These are phyloP conservation scores for Colletotrichum chlorophyti DNA, from an alignment of 2,329 filamentous ascomycete genomes.

Conservation along the genomic window DNA sequence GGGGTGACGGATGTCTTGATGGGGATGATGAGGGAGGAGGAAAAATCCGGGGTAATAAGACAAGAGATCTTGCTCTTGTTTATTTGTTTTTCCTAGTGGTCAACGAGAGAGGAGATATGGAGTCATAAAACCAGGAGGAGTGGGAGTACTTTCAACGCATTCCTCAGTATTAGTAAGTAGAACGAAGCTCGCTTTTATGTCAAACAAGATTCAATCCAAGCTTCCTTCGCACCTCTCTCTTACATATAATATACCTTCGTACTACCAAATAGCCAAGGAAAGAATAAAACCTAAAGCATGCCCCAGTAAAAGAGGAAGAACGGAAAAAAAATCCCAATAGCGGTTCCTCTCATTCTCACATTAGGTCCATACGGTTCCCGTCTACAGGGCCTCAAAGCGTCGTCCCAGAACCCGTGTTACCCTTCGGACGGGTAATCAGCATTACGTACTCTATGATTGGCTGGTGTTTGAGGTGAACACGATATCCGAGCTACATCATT, in stretches of 20 bases:
- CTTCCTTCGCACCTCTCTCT: not conserved
- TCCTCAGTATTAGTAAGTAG: constrained; percentile 4
- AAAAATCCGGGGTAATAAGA: constrained; percentile 8
- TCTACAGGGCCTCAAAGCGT: not conserved
- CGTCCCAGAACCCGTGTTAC: constrained; percentile 11
- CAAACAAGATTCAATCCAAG: too few species aligned
- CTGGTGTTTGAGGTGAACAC: not conserved
- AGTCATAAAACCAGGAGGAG: not conserved
- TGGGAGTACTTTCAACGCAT: constrained; percentile 1
- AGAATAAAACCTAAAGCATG: too few species aligned
- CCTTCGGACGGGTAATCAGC: constrained; percentile 15
- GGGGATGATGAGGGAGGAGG: not conserved
- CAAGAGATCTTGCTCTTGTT: constrained; percentile 1
- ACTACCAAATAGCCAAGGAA: too few species aligned
- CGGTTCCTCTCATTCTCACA: too few species aligned
- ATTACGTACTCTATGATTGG: constrained; percentile 5
- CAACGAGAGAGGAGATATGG: not conserved
- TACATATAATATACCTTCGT: not conserved
- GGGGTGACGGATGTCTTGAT: not conserved
- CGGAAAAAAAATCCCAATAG: too few species aligned
- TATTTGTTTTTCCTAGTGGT: constrained; percentile 15
- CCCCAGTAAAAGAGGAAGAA: too few species aligned
- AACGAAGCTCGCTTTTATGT: too few species aligned
- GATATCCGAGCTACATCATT: not conserved
- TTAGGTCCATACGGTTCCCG: not conserved